Evolutionary conservation across 106 monocot species (phyloP).

Genomic region (Phalaenopsis aphrodite): DNA sequence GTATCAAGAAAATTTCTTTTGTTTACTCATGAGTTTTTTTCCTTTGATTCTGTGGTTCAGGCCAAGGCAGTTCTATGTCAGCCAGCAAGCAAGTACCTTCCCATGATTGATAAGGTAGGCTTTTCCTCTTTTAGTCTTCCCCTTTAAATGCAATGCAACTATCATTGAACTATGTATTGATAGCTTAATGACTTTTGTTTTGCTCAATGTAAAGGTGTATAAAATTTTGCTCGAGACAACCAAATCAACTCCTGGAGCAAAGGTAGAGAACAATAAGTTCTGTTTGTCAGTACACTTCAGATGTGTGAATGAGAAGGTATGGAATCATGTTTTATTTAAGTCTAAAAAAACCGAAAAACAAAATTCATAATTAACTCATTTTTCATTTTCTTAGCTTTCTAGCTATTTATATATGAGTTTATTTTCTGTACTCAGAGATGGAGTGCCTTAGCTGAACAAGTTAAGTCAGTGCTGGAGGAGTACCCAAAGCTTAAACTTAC

Average conservation of each 20-base stretch:
- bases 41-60: slow-evolving; percentile 25
- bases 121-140: neutral
- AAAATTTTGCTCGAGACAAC: slow-evolving; percentile 42
- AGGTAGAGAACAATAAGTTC: slow-evolving; percentile 80
- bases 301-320: slow-evolving; percentile 62
- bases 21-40: neutral
- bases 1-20: neutral
- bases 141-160: neutral
- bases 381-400: neutral
- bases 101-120: slow-evolving; percentile 61
- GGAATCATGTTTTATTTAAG: neutral
- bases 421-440: slow-evolving; percentile 38
- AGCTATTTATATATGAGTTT: neutral
- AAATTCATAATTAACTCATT: neutral
- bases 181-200: neutral
- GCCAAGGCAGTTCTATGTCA: slow-evolving; percentile 47
- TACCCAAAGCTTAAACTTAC: slow-evolving; percentile 58
- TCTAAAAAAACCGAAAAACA: neutral
- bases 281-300: slow-evolving; percentile 72
- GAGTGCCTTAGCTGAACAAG: slow-evolving; percentile 47
- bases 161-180: neutral
- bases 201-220: slow-evolving; percentile 32
- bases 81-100: slow-evolving; percentile 63
- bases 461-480: slow-evolving; percentile 45
- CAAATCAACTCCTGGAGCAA: slow-evolving; percentile 36